Conservation (phyloP, 2,329 filamentous ascomycete species). For the Teratosphaeria viscida region DNA sequence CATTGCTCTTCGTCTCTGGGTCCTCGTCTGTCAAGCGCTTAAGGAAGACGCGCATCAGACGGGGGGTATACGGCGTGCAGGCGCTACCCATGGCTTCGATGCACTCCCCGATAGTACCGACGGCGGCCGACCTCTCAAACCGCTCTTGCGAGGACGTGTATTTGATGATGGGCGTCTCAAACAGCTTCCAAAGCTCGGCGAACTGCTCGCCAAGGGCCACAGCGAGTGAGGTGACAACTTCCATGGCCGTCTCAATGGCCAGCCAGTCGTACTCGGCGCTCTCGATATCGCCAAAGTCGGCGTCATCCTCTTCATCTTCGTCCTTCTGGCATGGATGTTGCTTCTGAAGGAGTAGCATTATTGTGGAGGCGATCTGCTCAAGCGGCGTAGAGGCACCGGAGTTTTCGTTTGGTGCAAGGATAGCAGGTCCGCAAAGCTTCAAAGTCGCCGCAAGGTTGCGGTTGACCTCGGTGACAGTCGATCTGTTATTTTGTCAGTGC, state of each 20-base stretch:
- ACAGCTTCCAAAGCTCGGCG: conserved; percentile 85
- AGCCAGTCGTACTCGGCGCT: conserved; percentile 97
- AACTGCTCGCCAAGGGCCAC: conserved; percentile 73
- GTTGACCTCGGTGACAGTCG: conserved; percentile 89
- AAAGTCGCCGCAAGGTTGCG: conserved; percentile 83
- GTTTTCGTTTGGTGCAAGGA: conserved; percentile 57
- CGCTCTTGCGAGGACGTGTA: conserved; percentile 77
- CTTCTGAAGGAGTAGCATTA: conserved; percentile 74
- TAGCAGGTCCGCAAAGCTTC: conserved; percentile 79
- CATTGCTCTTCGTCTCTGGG: conserved; percentile 85
- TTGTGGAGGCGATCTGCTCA: conserved; percentile 58
- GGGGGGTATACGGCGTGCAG: conserved; percentile 71
- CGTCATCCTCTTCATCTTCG: conserved; percentile 69
- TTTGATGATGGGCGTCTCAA: conserved; percentile 83
- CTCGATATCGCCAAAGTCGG: conserved; percentile 56
- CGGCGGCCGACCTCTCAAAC: conserved; percentile 78
- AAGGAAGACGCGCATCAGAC: conserved; percentile 67
- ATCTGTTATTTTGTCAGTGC: conserved; percentile 41
- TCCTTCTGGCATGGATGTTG: conserved; percentile 90
- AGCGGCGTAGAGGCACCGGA: conserved; percentile 34
- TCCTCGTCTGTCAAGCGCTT: conserved; percentile 87
- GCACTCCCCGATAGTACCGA: conserved; percentile 87
- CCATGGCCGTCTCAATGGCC: conserved; percentile 85
- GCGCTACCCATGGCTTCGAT: conserved; percentile 70
- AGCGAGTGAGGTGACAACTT: conserved; percentile 77